These are phyloP conservation scores for Coemansia sp. DNA, from an alignment of 192 early-diverging fungal genomes.

Conservation along the genomic window DNA sequence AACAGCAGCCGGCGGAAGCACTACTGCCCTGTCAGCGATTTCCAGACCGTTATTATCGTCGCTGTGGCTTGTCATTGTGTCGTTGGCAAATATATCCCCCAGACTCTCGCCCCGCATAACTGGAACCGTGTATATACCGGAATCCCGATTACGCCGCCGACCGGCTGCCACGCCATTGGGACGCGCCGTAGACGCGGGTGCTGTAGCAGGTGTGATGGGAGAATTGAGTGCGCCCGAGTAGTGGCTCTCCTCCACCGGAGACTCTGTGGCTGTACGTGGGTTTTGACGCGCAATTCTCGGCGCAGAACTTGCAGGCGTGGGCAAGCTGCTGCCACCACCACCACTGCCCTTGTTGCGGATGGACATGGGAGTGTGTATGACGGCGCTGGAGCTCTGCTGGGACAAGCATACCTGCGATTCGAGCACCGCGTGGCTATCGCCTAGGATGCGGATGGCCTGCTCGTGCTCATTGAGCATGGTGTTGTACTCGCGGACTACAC, in stretches of 20 bases:
- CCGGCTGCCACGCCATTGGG: neutral
- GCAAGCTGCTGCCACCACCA: neutral
- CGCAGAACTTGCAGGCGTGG: neutral
- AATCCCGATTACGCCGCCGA: neutral
- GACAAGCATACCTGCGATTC: constrained; percentile 12
- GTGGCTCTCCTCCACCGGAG: too few relatives aligned
- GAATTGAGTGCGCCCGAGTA: neutral
- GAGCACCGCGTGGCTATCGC: constrained; percentile 30
- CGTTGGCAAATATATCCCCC: constrained; percentile 41
- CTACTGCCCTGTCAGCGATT: neutral
- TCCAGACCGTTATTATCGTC: neutral
- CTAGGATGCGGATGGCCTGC: constrained; percentile 30
- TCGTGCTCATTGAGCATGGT: constrained; percentile 49
- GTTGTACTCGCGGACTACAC: constrained; percentile 26
- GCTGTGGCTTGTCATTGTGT: neutral
- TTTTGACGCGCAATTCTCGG: neutral
- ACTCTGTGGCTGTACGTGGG: neutral
- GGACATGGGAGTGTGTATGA: neutral
- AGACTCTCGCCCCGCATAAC: constrained; percentile 19
- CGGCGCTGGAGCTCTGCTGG: neutral
- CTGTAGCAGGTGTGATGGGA: too few relatives aligned
- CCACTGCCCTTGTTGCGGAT: neutral
- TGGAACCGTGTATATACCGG: constrained; percentile 2
- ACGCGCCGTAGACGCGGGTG: neutral
- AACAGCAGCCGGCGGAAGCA: constrained; percentile 25